Evolutionary conservation across 1,139 yeast genomes (phyloP).

Genomic region (Taiozyma onychis): DNA sequence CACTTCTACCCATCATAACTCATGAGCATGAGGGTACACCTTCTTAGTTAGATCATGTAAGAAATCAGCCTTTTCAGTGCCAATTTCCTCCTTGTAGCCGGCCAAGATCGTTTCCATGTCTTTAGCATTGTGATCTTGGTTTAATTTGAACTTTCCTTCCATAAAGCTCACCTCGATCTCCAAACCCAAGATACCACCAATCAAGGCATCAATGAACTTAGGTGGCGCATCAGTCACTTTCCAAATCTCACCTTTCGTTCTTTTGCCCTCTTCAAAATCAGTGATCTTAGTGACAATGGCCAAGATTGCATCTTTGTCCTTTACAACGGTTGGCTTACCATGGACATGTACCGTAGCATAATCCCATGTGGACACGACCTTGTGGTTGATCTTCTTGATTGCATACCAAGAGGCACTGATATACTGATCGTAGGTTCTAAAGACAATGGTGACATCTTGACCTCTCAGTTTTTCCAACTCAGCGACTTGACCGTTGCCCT

Average conservation of each 20-base stretch:
- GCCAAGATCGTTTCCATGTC: conserved; percentile 51
- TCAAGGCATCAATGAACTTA: conserved; percentile 36
- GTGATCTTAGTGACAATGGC: conserved; percentile 42
- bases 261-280: conserved; percentile 40
- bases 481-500: conserved; percentile 47
- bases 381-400: conserved; percentile 51
- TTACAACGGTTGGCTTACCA: conserved; percentile 46
- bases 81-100: conserved; percentile 32
- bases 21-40: not conserved
- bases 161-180: conserved; percentile 46
- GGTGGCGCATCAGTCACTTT: conserved; percentile 55
- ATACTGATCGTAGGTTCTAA: conserved; percentile 46
- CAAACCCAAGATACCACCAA: conserved; percentile 56
- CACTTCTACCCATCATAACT: not conserved
- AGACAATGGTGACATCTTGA: conserved; percentile 44
- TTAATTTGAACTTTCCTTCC: conserved; percentile 57
- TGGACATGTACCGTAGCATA: conserved; percentile 56
- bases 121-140: conserved; percentile 41
- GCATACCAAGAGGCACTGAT: conserved; percentile 60
- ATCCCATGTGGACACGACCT: conserved; percentile 71
- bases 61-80: conserved; percentile 2
- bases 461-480: conserved; percentile 34
- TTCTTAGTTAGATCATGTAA: not conserved
- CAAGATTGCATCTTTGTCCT: conserved; percentile 43
- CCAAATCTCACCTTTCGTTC: conserved; percentile 38